Evolutionary conservation across 768 basidiomycete species (phyloP), one percentile per base, ranked within the genome.

Genomic region (Sarcodon aspratus): DNA sequence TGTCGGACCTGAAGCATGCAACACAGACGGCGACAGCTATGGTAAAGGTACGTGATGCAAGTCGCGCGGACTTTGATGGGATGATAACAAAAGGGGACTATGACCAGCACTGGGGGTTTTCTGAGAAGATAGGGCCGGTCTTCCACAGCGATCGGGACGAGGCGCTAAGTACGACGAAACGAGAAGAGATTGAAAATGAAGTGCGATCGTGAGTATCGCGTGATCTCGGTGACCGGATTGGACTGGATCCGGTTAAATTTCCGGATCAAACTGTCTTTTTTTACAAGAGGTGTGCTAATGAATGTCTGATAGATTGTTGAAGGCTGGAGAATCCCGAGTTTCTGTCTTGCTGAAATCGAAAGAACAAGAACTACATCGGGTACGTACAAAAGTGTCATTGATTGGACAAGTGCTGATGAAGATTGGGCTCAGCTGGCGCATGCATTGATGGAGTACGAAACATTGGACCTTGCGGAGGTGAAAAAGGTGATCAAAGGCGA

Each of bases 361-460:
- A 50, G 66, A 71, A 56, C 63, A 64, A 9, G 74, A 78, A 57
- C 57, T 79, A 34, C 74, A 77, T 52, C 63, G 63, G 60, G 68
- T 68, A 58, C 50, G 61, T 57, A 34, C 13, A 45, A 36, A 27
- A 27, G 21, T 27, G 21, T 27, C 21, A 27, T 27, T 27, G 5
- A 27, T 27, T 27, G 21, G 21, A 27, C 21, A 27, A 27, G 21
- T 27, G 21, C 21, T 27, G 50, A 52, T 36, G 49, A 42, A 48
- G 48, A 50, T 44, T 50, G 35, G 48, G 33, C 45, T 31, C 54
- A 93, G 91, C 79, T 98, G 36, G 94, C 95, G 1, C 76, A 77
- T 48, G 95, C 95, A 9, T 69, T 99, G 50, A 85, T 99, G 10
- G 93, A 97, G 63, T 85, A 95, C 65, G 95, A 99, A 70, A 97